Conservation (phyloP, 495 filamentous ascomycete species). For the Aspergillus ostianus region DNA sequence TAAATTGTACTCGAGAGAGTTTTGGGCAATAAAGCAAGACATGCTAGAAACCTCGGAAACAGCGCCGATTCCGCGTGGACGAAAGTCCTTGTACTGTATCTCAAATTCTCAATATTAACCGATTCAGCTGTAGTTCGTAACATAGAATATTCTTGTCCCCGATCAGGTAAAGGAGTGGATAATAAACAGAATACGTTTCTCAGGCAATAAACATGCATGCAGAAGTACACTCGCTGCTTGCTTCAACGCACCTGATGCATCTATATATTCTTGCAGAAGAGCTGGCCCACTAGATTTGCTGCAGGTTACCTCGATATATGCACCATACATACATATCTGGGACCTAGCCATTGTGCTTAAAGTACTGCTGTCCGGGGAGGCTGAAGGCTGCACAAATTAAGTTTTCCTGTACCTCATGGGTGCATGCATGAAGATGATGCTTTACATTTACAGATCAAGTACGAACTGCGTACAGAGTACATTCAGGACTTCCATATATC, state of each 20-base stretch:
- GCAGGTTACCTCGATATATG: background rate
- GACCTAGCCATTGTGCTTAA: background rate
- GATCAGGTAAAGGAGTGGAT: background rate
- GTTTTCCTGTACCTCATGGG: background rate
- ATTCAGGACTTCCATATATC: too few relatives aligned
- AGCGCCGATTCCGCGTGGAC: background rate
- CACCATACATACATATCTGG: background rate
- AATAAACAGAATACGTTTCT: background rate
- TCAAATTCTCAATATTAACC: background rate
- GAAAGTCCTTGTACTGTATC: background rate
- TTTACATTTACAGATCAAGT: background rate
- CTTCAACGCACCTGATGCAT: background rate
- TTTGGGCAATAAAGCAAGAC: background rate
- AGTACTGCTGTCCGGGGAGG: background rate
- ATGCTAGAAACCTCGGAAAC: background rate
- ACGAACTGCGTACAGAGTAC: background rate
- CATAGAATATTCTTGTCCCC: background rate
- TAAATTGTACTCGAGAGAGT: background rate
- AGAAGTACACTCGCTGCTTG: background rate
- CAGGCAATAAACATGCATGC: background rate
- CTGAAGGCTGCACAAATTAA: background rate
- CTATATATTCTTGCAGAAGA: background rate
- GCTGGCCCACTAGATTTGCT: background rate
- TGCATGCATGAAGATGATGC: background rate
- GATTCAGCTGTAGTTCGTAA: background rate